These are phyloP conservation scores for Ulmus americana DNA, from an alignment of 331 rosid genomes.

Conservation along the genomic window DNA sequence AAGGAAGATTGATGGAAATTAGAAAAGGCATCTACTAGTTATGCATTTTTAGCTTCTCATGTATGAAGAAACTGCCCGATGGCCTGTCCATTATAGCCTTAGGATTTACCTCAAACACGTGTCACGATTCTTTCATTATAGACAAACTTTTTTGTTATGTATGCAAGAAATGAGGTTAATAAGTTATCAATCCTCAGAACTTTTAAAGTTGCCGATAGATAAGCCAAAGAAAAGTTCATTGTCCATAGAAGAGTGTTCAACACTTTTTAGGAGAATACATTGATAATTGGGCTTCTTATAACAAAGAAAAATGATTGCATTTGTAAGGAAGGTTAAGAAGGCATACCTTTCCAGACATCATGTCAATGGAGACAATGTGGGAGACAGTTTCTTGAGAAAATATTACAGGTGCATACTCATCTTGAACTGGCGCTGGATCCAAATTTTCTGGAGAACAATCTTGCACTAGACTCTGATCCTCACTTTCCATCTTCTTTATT, in stretches of 20 bases:
- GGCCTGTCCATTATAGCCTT: neutral
- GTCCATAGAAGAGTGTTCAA: too few relatives aligned
- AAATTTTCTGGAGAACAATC: slow-evolving; percentile 84
- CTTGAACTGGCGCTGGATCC: slow-evolving; percentile 83
- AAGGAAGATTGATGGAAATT: slow-evolving; percentile 16
- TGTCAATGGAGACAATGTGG: slow-evolving; percentile 94
- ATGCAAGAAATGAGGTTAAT: neutral
- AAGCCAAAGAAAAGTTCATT: too few relatives aligned
- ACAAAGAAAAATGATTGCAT: neutral
- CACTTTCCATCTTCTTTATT: slow-evolving; percentile 84
- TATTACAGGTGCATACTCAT: slow-evolving; percentile 96
- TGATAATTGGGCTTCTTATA: too few relatives aligned
- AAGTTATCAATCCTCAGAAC: neutral
- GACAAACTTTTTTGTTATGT: neutral
- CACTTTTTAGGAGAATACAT: too few relatives aligned
- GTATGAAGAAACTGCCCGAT: neutral
- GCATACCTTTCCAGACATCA: slow-evolving; percentile 98
- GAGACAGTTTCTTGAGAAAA: slow-evolving; percentile 98
- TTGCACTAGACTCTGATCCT: slow-evolving; percentile 78
- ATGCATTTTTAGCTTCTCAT: too few relatives aligned
- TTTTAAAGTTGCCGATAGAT: too few relatives aligned
- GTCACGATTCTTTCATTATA: too few relatives aligned
- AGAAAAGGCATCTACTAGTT: neutral
- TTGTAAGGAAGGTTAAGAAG: slow-evolving; percentile 14
- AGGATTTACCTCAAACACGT: neutral